A percentile compares a stretch with the other conserved stretches of the same genome.
Conservation (phyloP, 306 rosid genomes). For the Casuarina glauca region DNA sequence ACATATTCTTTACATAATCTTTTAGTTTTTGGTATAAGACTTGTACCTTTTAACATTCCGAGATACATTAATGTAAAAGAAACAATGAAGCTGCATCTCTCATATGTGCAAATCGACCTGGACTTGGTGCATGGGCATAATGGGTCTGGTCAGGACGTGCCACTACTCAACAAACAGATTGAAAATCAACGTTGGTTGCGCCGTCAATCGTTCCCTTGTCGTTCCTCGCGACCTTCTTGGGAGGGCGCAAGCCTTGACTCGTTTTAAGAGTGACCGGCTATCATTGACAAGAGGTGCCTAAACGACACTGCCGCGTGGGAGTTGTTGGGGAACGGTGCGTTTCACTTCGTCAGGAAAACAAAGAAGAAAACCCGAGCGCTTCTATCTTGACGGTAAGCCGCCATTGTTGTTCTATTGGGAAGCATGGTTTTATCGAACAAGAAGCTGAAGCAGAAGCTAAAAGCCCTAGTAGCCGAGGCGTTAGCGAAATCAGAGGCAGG, state of each 20-base stretch:
- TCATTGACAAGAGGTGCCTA: background rate
- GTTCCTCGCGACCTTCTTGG: too few relatives aligned
- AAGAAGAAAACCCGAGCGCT: background rate
- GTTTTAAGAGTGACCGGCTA: background rate
- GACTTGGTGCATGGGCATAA: too few relatives aligned
- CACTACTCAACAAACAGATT: too few relatives aligned
- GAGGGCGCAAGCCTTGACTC: background rate
- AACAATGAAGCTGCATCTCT: too few relatives aligned
- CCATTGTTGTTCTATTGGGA: conserved; percentile 2
- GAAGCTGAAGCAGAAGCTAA: conserved; percentile 72
- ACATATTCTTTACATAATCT: too few relatives aligned
- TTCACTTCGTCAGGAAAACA: background rate
- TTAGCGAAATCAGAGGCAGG: conserved; percentile 28
- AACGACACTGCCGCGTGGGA: too few relatives aligned
- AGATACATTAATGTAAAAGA: background rate
- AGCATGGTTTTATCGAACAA: conserved; percentile 89
- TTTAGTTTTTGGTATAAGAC: too few relatives aligned
- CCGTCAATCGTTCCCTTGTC: too few relatives aligned
- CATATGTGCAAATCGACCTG: too few relatives aligned
- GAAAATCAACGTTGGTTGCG: too few relatives aligned
- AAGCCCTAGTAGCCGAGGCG: conserved; percentile 46
- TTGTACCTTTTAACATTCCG: too few relatives aligned
- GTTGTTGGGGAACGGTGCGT: background rate
- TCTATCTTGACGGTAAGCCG: background rate
- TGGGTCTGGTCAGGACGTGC: too few relatives aligned